These are phyloP conservation scores for Amaranthus palmeri DNA, from an alignment of 148 eudicot species.

Conservation along the genomic window DNA sequence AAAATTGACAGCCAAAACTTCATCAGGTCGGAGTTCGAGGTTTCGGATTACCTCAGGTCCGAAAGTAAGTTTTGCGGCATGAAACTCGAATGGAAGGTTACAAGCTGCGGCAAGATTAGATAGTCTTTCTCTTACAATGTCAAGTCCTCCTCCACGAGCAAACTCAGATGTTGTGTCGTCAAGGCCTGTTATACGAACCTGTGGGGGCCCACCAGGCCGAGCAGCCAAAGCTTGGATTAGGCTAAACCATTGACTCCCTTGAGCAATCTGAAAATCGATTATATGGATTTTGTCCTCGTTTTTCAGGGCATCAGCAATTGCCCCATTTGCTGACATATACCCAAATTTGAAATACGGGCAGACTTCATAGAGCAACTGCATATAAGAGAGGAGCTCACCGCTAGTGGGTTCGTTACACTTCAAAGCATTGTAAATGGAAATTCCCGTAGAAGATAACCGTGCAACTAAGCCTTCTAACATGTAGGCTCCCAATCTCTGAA, in stretches of 20 bases:
- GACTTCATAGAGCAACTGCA: constrained; percentile 49
- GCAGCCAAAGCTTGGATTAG: constrained; percentile 54
- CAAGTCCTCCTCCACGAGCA: constrained; percentile 48
- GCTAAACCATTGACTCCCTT: constrained; percentile 56
- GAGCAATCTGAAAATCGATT: constrained; percentile 55
- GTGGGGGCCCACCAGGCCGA: constrained; percentile 57
- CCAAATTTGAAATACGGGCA: constrained; percentile 63
- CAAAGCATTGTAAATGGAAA: constrained; percentile 45
- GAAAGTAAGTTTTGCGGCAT: constrained; percentile 25
- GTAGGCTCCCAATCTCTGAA: constrained; percentile 57
- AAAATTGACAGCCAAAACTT: constrained; percentile 50
- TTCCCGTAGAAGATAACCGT: constrained; percentile 41
- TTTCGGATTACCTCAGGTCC: constrained; percentile 27
- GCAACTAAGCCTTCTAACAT: constrained; percentile 63
- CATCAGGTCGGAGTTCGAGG: constrained; percentile 40
- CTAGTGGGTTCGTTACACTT: constrained; percentile 50
- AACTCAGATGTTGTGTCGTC: constrained; percentile 42
- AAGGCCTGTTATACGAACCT: constrained; percentile 46
- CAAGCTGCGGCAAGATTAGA: constrained; percentile 33
- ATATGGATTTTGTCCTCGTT: constrained; percentile 47
- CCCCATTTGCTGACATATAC: constrained; percentile 60
- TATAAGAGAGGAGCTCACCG: constrained; percentile 43
- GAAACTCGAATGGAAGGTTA: constrained; percentile 47
- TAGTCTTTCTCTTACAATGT: constrained; percentile 38
- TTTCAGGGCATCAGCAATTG: constrained; percentile 49